Conservation (phyloP, 2,329 filamentous ascomycete genomes). For the Sclerotinia spermophila region DNA sequence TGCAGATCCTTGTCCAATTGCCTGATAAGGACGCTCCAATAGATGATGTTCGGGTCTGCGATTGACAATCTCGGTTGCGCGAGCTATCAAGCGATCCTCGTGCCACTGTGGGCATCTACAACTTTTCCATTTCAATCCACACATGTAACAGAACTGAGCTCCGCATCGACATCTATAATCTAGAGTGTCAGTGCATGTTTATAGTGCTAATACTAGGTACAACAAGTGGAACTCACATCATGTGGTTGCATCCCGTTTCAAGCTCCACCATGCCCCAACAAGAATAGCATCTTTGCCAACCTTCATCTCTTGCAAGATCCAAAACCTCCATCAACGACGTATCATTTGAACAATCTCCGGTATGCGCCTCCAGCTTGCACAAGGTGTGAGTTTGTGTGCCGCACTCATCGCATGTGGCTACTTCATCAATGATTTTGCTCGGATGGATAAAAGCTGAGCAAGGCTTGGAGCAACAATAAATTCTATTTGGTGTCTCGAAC, state of each 20-base stretch:
- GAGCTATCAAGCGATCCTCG: constrained; percentile 36
- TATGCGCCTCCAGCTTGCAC: constrained; percentile 49
- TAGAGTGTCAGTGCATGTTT: constrained; percentile 11
- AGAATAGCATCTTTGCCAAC: constrained; percentile 50
- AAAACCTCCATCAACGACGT: constrained; percentile 41
- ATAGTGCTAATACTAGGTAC: not conserved
- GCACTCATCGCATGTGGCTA: constrained; percentile 46
- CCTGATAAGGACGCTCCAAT: not conserved
- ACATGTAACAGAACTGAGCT: constrained; percentile 49
- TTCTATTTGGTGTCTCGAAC: constrained; percentile 45
- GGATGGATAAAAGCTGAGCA: constrained; percentile 49
- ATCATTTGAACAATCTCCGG: constrained; percentile 48
- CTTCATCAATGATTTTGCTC: constrained; percentile 33
- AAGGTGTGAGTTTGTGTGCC: constrained; percentile 44
- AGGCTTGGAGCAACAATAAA: constrained; percentile 46
- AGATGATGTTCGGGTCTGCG: constrained; percentile 18
- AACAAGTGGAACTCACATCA: constrained; percentile 46
- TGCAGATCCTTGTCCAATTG: constrained; percentile 19
- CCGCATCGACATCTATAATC: constrained; percentile 44
- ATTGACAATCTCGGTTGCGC: constrained; percentile 37
- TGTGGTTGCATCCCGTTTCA: constrained; percentile 51
- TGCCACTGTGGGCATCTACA: constrained; percentile 43
- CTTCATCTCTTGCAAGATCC: constrained; percentile 40
- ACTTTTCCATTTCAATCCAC: constrained; percentile 42
- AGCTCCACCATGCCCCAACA: constrained; percentile 51